These are phyloP conservation scores for Yamadazyma dendronema DNA, from an alignment of 1,139 yeast genomes.

Conservation along the genomic window DNA sequence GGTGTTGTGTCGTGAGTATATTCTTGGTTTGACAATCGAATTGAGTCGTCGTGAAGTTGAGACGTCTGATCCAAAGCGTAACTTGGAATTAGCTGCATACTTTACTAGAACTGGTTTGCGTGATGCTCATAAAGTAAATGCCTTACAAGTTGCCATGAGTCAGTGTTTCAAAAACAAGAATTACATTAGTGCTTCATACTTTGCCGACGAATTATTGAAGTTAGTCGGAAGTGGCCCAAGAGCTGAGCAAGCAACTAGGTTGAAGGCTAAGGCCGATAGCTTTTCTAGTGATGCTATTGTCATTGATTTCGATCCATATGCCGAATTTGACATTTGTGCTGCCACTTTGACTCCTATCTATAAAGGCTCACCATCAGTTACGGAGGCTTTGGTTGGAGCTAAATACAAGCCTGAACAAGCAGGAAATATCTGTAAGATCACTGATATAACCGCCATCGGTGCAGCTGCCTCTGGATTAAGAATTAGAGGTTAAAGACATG, in stretches of 20 bases:
- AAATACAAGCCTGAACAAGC: constrained; percentile 73
- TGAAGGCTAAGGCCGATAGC: constrained; percentile 76
- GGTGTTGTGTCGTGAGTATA: constrained; percentile 80
- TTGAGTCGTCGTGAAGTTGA: constrained; percentile 80
- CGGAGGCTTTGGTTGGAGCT: constrained; percentile 92
- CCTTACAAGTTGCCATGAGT: constrained; percentile 92
- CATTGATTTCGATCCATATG: constrained; percentile 88
- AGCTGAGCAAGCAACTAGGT: constrained; percentile 85
- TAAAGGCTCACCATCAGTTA: constrained; percentile 62
- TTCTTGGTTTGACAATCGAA: constrained; percentile 88
- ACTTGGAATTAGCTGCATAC: constrained; percentile 92
- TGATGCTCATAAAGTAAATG: constrained; percentile 80
- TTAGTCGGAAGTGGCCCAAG: constrained; percentile 70
- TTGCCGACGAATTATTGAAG: constrained; percentile 80
- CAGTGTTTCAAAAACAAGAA: constrained; percentile 88
- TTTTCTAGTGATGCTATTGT: constrained; percentile 83
- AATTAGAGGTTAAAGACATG: constrained; percentile 38
- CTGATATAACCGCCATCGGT: constrained; percentile 78
- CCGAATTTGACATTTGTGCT: constrained; percentile 89
- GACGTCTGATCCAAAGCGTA: constrained; percentile 70
- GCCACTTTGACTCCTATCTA: constrained; percentile 87
- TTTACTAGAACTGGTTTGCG: constrained; percentile 85
- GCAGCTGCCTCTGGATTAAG: constrained; percentile 96
- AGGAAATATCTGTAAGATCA: constrained; percentile 77
- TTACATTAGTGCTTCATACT: constrained; percentile 82